phyloP scores from a whole-genome alignment of 345 rosid species.

The Salix dunnii region DNA sequence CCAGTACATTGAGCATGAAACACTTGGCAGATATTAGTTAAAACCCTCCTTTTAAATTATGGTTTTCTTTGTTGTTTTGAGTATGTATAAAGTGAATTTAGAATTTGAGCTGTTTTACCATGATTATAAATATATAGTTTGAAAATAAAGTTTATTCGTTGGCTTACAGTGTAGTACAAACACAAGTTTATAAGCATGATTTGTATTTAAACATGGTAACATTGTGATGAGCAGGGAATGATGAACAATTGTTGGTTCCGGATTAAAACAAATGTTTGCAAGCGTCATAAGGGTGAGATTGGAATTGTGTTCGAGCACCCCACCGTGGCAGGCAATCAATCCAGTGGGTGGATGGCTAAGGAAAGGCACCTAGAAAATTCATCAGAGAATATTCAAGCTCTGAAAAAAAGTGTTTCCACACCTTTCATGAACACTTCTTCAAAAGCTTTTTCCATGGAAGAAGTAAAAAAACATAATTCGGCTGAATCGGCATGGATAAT shows the following conservation, averaged over 20 bases:
- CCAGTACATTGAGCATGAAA: neutral
- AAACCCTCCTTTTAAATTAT: too few species aligned
- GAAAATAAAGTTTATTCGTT: neutral
- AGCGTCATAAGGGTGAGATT: constrained; percentile 77
- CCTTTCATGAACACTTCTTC: constrained; percentile 88
- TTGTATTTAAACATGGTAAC: neutral
- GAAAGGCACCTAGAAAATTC: constrained; percentile 66
- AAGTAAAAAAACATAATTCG: constrained; percentile 65
- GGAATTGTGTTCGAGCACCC: constrained; percentile 97
- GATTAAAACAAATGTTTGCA: constrained; percentile 70
- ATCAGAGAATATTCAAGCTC: constrained; percentile 34
- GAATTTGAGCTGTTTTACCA: neutral
- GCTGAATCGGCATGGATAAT: constrained; percentile 84
- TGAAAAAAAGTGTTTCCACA: constrained; percentile 80
- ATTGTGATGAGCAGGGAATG: constrained; percentile 64
- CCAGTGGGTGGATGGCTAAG: constrained; percentile 99
- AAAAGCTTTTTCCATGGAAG: constrained; percentile 57
- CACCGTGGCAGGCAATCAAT: constrained; percentile 79
- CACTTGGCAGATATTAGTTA: too few species aligned
- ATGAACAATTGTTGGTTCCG: constrained; percentile 99
- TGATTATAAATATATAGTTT: too few species aligned
- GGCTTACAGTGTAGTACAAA: neutral
- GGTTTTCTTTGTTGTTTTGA: too few species aligned
- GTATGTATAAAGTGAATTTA: too few species aligned
- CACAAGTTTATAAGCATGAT: neutral